A percentile compares a stretch with the other conserved stretches of the same genome.
These are phyloP conservation scores for Cyberlindnera maritima DNA, from an alignment of 805 yeast species.

Conservation along the genomic window DNA sequence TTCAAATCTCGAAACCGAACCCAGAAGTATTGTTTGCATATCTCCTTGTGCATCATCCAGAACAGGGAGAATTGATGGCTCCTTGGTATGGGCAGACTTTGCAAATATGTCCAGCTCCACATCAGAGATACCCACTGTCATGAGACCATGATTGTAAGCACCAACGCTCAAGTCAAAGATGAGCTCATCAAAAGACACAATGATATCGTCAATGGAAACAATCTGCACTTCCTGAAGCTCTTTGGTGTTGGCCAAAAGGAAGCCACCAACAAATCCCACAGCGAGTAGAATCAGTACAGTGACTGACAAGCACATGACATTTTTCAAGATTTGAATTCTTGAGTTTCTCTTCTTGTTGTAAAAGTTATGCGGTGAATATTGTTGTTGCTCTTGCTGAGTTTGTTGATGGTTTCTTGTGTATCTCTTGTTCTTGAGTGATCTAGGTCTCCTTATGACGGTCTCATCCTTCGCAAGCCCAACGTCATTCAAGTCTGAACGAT, in stretches of 20 bases:
- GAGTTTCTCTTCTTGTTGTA: conserved; percentile 29
- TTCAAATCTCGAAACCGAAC: conserved; percentile 64
- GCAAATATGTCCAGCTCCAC: conserved; percentile 87
- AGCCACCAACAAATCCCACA: conserved; percentile 79
- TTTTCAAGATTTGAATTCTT: conserved; percentile 33
- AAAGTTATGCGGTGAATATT: conserved; percentile 49
- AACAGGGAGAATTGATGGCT: conserved; percentile 9
- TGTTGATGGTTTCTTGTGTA: conserved; percentile 21
- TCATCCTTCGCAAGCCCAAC: conserved; percentile 14
- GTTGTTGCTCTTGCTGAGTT: conserved; percentile 22
- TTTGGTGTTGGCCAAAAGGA: conserved; percentile 80
- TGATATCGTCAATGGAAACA: conserved; percentile 59
- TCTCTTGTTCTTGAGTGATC: conserved; percentile 13
- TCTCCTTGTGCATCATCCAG: conserved; percentile 16
- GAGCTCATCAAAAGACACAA: conserved; percentile 81
- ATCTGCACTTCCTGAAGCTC: conserved; percentile 71
- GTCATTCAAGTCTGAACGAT: conserved; percentile 12
- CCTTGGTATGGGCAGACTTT: conserved; percentile 48
- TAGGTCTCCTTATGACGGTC: conserved; percentile 3
- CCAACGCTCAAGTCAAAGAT: conserved; percentile 74
- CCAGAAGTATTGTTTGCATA: conserved; percentile 66
- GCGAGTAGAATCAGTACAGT: conserved; percentile 49
- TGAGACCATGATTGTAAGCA: conserved; percentile 86
- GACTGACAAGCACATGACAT: conserved; percentile 33
- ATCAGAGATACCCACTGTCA: conserved; percentile 58